These are phyloP conservation scores for Syncephalastrum monosporum DNA, from an alignment of 371 early-diverging fungal genomes.

Conservation along the genomic window DNA sequence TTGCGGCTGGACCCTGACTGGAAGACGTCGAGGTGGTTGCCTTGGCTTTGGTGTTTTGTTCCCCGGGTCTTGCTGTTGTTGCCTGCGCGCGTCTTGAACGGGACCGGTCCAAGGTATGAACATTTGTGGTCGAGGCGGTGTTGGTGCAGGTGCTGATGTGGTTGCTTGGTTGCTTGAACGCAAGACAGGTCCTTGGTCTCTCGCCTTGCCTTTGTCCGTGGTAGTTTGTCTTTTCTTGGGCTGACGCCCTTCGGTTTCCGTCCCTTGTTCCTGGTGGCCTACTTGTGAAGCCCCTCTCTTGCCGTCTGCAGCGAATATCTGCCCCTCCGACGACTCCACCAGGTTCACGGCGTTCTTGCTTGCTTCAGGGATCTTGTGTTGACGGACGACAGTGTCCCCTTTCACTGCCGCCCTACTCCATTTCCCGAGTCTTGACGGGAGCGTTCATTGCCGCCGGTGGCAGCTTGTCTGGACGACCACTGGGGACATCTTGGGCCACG, in stretches of 20 bases:
- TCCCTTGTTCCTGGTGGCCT: too few relatives aligned
- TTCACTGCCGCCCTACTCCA: constrained; percentile 5
- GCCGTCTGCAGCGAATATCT: too few relatives aligned
- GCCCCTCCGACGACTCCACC: neutral
- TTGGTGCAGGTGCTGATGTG: too few relatives aligned
- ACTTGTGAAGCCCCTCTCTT: too few relatives aligned
- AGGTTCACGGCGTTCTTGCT: too few relatives aligned
- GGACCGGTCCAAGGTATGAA: neutral
- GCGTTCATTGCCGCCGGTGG: neutral
- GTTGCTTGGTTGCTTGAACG: neutral
- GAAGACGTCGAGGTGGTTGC: constrained; percentile 1
- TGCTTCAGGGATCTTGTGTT: neutral
- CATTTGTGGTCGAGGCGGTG: too few relatives aligned
- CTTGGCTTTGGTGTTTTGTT: too few relatives aligned
- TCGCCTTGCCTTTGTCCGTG: neutral
- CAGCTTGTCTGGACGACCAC: too few relatives aligned
- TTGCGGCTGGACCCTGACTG: neutral
- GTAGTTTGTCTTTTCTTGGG: constrained; percentile 6
- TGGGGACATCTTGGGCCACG: too few relatives aligned
- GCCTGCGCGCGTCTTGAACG: neutral
- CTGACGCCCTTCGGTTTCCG: too few relatives aligned
- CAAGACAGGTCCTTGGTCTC: neutral
- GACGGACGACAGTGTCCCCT: constrained; percentile 1
- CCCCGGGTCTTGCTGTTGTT: too few relatives aligned
- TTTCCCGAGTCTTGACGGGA: constrained; percentile 2